phyloP scores from a whole-genome alignment of 495 filamentous ascomycete species.

The Penicillium nucicola region DNA sequence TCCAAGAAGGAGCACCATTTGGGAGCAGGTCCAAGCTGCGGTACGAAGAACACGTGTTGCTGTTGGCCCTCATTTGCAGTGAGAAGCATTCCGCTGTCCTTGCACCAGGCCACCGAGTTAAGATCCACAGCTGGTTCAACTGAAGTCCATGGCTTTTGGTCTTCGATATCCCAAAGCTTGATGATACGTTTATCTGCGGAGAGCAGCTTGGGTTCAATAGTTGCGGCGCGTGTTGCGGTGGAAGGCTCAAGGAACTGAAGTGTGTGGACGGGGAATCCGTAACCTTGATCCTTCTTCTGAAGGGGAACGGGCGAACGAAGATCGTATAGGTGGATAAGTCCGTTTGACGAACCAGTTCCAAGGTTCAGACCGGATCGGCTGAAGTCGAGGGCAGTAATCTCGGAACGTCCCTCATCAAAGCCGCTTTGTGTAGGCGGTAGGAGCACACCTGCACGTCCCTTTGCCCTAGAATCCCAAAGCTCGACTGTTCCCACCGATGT shows the following conservation, averaged over 20 bases:
- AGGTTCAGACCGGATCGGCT: conserved; percentile 79
- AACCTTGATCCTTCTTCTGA: conserved; percentile 91
- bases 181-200: conserved; percentile 93
- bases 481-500: conserved; percentile 96
- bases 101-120: conserved; percentile 85
- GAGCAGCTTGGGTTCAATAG: conserved; percentile 77
- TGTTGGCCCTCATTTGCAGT: conserved; percentile 94
- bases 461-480: conserved; percentile 87
- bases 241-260: conserved; percentile 80
- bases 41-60: conserved; percentile 94
- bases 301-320: conserved; percentile 82
- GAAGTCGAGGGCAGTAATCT: conserved; percentile 87
- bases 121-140: conserved; percentile 94
- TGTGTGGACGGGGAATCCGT: conserved; percentile 89
- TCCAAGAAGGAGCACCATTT: conserved; percentile 97
- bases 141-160: conserved; percentile 86
- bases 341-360: conserved; percentile 83
- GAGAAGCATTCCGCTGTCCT: conserved; percentile 84
- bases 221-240: conserved; percentile 55
- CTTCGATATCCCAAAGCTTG: conserved; percentile 87
- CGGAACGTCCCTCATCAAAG: conserved; percentile 53
- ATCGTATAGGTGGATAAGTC: conserved; percentile 90
- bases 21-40: conserved; percentile 86
- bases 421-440: conserved; percentile 41
- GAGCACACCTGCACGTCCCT: conserved; percentile 76